These are phyloP conservation scores for Sporothrix phasma DNA, from an alignment of 2,329 filamentous ascomycete species.

Conservation along the genomic window DNA sequence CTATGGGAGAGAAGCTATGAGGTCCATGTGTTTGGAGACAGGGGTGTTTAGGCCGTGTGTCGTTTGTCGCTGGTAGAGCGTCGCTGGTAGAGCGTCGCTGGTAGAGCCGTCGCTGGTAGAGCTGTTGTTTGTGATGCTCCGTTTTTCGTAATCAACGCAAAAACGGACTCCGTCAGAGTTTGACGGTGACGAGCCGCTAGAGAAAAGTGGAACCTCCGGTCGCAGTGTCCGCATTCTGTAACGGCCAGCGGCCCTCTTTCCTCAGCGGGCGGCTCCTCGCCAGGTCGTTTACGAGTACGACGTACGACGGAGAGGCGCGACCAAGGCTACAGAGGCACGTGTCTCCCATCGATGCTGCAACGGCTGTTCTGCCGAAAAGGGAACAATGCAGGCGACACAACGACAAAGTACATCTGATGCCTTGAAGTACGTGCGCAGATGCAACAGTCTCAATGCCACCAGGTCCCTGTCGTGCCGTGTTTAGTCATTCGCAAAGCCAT, in stretches of 20 bases:
- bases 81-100: not conserved
- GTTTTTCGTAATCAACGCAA: not conserved
- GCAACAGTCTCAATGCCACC: no score
- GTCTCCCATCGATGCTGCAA: no score
- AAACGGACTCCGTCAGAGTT: not conserved
- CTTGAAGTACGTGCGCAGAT: no score
- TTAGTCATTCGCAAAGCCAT: no score
- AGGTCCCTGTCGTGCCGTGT: no score
- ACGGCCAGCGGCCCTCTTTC: not conserved
- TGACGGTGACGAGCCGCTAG: not conserved
- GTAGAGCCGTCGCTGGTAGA: not conserved
- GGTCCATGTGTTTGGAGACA: not conserved
- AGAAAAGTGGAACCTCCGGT: constrained; percentile 2
- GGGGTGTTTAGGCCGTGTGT: not conserved
- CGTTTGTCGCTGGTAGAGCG: not conserved
- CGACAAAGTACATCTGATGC: no score
- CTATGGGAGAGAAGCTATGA: not conserved
- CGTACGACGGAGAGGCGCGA: not conserved
- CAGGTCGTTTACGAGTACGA: not conserved
- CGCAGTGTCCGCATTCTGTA: constrained; percentile 3
- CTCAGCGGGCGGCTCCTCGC: not conserved
- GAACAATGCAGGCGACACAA: no score
- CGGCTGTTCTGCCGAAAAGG: no score
- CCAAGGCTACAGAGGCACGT: not conserved
- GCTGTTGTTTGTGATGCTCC: not conserved